Percentiles rank a stretch among this genome's conserved stretches.
These are phyloP conservation scores for Trypanosoma vivax DNA, from an alignment of 208 protist species.

Conservation along the genomic window DNA sequence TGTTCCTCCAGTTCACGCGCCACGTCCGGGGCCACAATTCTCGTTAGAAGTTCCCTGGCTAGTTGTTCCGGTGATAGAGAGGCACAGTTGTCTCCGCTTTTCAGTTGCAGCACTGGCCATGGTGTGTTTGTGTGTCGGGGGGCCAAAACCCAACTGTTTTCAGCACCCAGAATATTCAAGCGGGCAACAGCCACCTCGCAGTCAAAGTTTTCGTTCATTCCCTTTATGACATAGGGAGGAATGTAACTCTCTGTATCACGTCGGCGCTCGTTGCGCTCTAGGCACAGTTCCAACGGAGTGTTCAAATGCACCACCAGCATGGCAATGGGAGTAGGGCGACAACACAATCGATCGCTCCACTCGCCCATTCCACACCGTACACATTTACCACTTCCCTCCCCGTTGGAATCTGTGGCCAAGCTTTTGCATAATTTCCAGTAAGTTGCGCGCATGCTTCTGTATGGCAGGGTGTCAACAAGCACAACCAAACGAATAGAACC, in stretches of 20 bases:
- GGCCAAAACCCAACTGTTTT: constrained; percentile 13
- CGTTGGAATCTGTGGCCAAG: too few relatives aligned
- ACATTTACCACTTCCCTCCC: not conserved
- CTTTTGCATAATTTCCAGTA: constrained; percentile 62
- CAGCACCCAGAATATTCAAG: not conserved
- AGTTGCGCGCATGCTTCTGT: constrained; percentile 62
- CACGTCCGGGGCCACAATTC: not conserved
- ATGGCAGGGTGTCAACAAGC: constrained; percentile 79
- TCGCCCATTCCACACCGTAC: too few relatives aligned
- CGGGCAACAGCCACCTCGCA: not conserved
- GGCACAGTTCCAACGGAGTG: constrained; percentile 33
- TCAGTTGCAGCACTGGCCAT: constrained; percentile 16
- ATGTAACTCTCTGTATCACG: constrained; percentile 17
- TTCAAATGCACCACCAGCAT: constrained; percentile 48
- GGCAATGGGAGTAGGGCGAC: constrained; percentile 5
- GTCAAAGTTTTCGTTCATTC: constrained; percentile 54
- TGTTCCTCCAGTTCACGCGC: constrained; percentile 15
- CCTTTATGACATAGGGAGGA: constrained; percentile 37
- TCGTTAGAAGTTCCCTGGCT: constrained; percentile 2
- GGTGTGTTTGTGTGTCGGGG: not conserved
- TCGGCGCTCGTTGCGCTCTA: constrained; percentile 36
- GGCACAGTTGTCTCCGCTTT: not conserved
- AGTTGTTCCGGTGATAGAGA: not conserved
- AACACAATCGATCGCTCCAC: not conserved
- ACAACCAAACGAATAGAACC: constrained; percentile 33